phyloP scores from a whole-genome alignment of 148 eudicot genomes.

The Rhododendron henanense region DNA sequence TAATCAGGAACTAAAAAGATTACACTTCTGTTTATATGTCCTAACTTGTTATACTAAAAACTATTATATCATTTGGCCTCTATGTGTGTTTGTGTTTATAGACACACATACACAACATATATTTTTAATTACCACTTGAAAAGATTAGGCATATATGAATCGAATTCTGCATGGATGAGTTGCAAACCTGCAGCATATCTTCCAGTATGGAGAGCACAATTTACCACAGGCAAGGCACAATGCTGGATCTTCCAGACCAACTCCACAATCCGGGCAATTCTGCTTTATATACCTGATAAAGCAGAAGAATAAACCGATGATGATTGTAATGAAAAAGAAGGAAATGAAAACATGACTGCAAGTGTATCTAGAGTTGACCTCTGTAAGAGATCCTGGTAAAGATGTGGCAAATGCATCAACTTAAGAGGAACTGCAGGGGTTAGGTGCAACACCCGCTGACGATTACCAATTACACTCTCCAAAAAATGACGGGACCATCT shows the following conservation, averaged over 20 bases:
- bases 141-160: background rate
- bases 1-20: background rate
- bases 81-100: background rate
- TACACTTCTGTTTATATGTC: background rate
- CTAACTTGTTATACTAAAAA: background rate
- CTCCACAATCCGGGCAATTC: conserved; percentile 58
- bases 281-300: conserved; percentile 75
- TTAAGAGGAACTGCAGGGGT: conserved; percentile 75
- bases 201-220: conserved; percentile 85
- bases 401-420: conserved; percentile 70
- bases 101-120: background rate
- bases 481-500: conserved; percentile 72
- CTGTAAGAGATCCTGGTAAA: conserved; percentile 90
- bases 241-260: conserved; percentile 61
- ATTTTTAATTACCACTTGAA: background rate
- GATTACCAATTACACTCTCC: conserved; percentile 33
- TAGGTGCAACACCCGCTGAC: conserved; percentile 30
- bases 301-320: background rate
- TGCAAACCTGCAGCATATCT: conserved; percentile 82
- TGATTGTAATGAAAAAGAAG: background rate
- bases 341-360: background rate
- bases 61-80: background rate
- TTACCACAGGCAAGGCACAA: conserved; percentile 90
- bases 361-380: conserved; percentile 40
- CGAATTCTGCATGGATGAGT: background rate